Conservation (phyloP, 78 protist species). For the Monocercomonoides exilis region DNA sequence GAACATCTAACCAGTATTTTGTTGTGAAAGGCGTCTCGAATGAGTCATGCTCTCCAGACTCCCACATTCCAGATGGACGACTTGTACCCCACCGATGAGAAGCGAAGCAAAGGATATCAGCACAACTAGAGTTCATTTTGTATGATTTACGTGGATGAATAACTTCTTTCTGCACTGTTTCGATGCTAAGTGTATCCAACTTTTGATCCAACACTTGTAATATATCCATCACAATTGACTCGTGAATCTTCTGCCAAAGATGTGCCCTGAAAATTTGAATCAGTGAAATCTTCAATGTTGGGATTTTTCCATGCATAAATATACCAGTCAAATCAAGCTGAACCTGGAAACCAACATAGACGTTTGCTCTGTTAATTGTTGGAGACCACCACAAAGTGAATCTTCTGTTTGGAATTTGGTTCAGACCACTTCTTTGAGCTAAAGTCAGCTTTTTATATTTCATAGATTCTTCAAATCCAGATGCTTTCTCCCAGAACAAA, state of each 20-base stretch:
- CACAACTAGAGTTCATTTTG: conserved; percentile 96
- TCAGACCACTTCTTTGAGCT: conserved; percentile 99
- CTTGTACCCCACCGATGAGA: conserved; percentile 94
- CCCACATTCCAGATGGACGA: conserved; percentile 89
- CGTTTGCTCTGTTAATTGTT: conserved; percentile 99
- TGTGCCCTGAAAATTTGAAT: conserved; percentile 99
- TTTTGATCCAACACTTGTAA: conserved; percentile 93
- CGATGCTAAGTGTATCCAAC: conserved; percentile 90
- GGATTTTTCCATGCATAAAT: conserved; percentile 99
- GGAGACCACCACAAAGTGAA: conserved; percentile 99
- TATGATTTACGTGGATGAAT: conserved; percentile 99
- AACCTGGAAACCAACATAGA: conserved; percentile 97
- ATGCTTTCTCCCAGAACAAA: conserved; percentile 95
- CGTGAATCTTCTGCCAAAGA: conserved; percentile 99
- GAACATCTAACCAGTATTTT: conserved; percentile 98
- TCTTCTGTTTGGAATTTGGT: conserved; percentile 99
- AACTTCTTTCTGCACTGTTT: conserved; percentile 95
- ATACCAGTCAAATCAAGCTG: conserved; percentile 99
- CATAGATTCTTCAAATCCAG: conserved; percentile 90
- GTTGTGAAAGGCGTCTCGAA: conserved; percentile 69
- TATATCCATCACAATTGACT: conserved; percentile 80
- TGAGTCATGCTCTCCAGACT: conserved; percentile 73
- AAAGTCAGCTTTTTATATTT: conserved; percentile 97
- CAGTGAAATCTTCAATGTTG: conserved; percentile 94
- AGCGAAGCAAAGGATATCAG: conserved; percentile 93